Percentiles rank a stretch among this genome's conserved stretches.
Conservation (phyloP, 2,329 filamentous ascomycete species). For the Zasmidium angulare region DNA sequence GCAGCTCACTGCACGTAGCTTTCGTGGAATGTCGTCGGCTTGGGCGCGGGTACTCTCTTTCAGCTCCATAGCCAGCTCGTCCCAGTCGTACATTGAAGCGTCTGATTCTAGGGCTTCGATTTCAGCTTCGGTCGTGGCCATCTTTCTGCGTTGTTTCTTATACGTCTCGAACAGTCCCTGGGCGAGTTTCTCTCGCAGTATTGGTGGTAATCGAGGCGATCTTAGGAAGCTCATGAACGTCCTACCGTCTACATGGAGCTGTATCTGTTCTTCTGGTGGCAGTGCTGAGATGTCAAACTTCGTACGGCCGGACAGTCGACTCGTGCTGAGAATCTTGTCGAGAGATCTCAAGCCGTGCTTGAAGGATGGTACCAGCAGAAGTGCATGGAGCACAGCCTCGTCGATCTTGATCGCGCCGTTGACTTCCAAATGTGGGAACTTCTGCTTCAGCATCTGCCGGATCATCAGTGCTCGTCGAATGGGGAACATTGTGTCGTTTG, state of each 20-base stretch:
- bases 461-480: constrained; percentile 36
- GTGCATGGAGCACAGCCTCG: constrained; percentile 35
- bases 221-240: constrained; percentile 37
- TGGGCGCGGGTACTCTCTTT: constrained; percentile 37
- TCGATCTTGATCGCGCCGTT: constrained; percentile 34
- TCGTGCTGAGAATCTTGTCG: constrained; percentile 37
- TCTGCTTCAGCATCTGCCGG: constrained; percentile 32
- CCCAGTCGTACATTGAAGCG: constrained; percentile 36
- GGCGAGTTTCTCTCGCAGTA: constrained; percentile 35
- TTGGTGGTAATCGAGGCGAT: constrained; percentile 32
- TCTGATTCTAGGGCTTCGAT: constrained; percentile 31
- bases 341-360: constrained; percentile 36
- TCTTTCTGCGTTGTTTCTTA: constrained; percentile 32
- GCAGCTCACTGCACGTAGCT: constrained; percentile 35
- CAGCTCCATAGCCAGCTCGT: constrained; percentile 33
- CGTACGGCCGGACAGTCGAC: constrained; percentile 31
- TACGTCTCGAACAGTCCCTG: constrained; percentile 36
- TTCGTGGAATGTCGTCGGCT: constrained; percentile 38
- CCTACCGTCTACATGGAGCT: constrained; percentile 36
- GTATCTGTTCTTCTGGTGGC: constrained; percentile 37
- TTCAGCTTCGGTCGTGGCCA: constrained; percentile 29
- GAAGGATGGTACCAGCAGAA: constrained; percentile 35
- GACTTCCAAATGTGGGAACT: constrained; percentile 32
- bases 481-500: constrained; percentile 31
- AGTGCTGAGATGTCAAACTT: constrained; percentile 37